Percentiles rank a stretch among this genome's conserved stretches.
Evolutionary conservation across 78 protist genomes (phyloP).

Genomic region (Speleostelium caveatum): DNA sequence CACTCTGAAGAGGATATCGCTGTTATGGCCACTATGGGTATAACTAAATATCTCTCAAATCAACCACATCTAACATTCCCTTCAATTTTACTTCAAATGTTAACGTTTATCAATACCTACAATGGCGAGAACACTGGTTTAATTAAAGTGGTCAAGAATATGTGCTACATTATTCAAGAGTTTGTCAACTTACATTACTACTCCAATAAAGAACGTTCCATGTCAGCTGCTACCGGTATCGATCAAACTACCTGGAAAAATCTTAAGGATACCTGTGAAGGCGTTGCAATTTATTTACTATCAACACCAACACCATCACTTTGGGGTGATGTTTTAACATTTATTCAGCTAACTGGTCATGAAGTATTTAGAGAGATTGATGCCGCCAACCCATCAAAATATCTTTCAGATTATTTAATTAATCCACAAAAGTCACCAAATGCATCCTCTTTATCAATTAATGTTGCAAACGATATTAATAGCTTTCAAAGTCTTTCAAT

Average conservation of each 20-base stretch:
- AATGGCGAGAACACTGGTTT: constrained; percentile 21
- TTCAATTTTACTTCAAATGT: constrained; percentile 46
- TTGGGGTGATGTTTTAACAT: constrained; percentile 34
- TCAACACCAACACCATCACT: constrained; percentile 2
- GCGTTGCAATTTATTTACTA: constrained; percentile 30
- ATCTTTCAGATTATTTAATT: constrained; percentile 41
- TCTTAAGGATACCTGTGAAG: constrained; percentile 52
- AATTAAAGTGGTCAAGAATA: constrained; percentile 39
- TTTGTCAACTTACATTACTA: constrained; percentile 34
- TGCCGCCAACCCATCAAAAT: not conserved
- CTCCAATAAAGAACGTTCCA: constrained; percentile 40
- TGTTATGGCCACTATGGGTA: constrained; percentile 42
- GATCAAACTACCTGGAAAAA: constrained; percentile 60
- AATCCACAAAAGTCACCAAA: not conserved
- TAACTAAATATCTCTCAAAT: constrained; percentile 40
- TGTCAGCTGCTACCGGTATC: constrained; percentile 23
- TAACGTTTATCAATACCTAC: constrained; percentile 44
- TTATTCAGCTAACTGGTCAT: constrained; percentile 49
- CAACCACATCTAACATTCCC: constrained; percentile 71
- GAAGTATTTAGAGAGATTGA: constrained; percentile 63
- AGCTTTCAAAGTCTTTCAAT: not conserved
- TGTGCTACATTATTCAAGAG: constrained; percentile 47
- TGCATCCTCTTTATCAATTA: too few relatives aligned
- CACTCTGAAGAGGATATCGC: constrained; percentile 37
- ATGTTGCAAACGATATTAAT: not conserved